Percentiles rank a stretch among this genome's conserved stretches.
phyloP scores from a whole-genome alignment of 768 basidiomycete species.

The Lactarius sp. region DNA sequence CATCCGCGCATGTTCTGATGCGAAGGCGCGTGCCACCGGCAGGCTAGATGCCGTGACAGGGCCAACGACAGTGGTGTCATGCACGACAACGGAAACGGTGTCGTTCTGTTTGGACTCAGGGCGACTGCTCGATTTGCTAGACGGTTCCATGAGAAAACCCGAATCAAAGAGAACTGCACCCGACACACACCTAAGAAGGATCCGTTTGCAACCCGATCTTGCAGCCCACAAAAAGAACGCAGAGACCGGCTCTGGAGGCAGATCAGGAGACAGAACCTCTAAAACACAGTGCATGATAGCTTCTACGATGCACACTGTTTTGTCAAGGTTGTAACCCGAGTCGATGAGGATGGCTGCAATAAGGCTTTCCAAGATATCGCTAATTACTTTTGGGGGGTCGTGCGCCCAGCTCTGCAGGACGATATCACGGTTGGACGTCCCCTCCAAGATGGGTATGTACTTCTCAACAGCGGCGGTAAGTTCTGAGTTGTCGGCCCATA shows the following conservation, averaged over 20 bases:
- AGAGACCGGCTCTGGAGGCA: slow-evolving; percentile 68
- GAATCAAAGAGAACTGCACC: slow-evolving; percentile 7
- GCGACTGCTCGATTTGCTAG: slow-evolving; percentile 43
- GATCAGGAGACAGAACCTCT: slow-evolving; percentile 49
- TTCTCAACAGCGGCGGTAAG: slow-evolving; percentile 59
- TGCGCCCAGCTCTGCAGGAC: slow-evolving; percentile 71
- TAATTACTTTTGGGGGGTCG: slow-evolving; percentile 80
- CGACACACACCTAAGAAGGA: slow-evolving; percentile 42
- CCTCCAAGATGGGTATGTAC: slow-evolving; percentile 56
- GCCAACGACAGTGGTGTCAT: slow-evolving; percentile 50
- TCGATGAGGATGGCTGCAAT: slow-evolving; percentile 83
- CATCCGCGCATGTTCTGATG: slow-evolving; percentile 56
- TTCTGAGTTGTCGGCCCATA: slow-evolving; percentile 65
- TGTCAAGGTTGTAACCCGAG: slow-evolving; percentile 68
- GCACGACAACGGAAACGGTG: slow-evolving; percentile 54
- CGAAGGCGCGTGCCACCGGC: slow-evolving; percentile 61
- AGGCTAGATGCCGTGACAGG: slow-evolving; percentile 56
- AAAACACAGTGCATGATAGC: slow-evolving; percentile 64
- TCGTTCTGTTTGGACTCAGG: slow-evolving; percentile 43
- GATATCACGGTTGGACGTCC: slow-evolving; percentile 53
- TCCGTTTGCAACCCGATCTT: slow-evolving; percentile 48
- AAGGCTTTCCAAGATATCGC: slow-evolving; percentile 82
- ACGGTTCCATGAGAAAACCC: slow-evolving; percentile 24
- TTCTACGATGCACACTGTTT: slow-evolving; percentile 55
- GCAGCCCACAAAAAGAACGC: slow-evolving; percentile 66